Conservation (phyloP, 768 basidiomycete species). For the Cystofilobasidium bisporidii region DNA sequence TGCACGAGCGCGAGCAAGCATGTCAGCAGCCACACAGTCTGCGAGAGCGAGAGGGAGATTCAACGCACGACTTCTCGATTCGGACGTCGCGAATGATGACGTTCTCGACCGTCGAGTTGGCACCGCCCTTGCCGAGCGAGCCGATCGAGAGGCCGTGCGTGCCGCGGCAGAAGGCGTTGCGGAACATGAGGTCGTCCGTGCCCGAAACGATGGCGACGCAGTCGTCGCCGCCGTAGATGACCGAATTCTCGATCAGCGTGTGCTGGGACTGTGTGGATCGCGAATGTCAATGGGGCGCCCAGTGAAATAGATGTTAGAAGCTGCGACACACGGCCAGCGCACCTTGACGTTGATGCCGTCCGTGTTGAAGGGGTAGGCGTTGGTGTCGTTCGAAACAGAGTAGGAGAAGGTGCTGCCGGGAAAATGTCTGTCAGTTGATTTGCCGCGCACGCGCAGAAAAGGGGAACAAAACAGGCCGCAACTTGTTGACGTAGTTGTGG, state of each 20-base stretch:
- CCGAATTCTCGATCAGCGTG: conserved; percentile 5
- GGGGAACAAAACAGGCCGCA: no score
- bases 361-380: neutral
- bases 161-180: neutral
- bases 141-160: conserved; percentile 1
- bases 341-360: conserved; percentile 2
- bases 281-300: no score
- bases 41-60: no score
- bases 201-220: neutral
- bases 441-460: no score
- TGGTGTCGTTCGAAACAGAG: neutral
- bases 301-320: no score
- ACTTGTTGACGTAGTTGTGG: conserved; percentile 5
- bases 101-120: neutral
- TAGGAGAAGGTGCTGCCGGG: conserved; percentile 2
- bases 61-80: conserved; percentile 9
- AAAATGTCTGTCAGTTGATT: neutral
- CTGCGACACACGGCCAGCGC: no score
- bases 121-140: conserved; percentile 13
- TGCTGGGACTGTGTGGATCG: conserved; percentile 1
- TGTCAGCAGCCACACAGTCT: neutral
- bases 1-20: neutral
- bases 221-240: conserved; percentile 3
- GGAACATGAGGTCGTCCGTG: neutral
- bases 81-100: conserved; percentile 12